Conservation (phyloP, 106 monocot species). For the Dendrobium huoshanense region DNA sequence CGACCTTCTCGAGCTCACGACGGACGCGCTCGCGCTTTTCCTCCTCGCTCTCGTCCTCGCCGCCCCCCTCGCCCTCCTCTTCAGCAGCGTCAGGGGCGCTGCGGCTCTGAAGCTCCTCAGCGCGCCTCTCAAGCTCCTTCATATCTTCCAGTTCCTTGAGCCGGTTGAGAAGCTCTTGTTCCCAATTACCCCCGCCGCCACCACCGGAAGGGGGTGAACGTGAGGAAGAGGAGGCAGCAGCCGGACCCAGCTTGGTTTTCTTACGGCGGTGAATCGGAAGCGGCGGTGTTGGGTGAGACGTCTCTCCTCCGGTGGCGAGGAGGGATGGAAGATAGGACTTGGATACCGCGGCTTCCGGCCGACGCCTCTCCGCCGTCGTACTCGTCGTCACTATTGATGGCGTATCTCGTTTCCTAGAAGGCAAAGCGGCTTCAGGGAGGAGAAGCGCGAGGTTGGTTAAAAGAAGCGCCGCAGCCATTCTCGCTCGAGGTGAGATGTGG, state of each 20-base stretch:
- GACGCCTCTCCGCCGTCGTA: neutral
- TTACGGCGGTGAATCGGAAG: neutral
- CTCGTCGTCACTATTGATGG: neutral
- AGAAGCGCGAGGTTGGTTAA: constrained; percentile 24
- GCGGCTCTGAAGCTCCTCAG: constrained; percentile 55
- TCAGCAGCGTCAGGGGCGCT: constrained; percentile 12
- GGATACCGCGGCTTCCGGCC: neutral
- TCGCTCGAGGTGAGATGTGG: no score
- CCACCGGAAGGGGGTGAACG: constrained; percentile 1
- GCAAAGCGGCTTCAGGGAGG: neutral
- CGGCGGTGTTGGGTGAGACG: neutral
- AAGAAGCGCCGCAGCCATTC: constrained; percentile 25
- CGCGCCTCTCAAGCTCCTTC: constrained; percentile 66
- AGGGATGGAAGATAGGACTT: neutral
- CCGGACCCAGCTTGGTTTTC: constrained; percentile 6
- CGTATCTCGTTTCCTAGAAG: constrained; percentile 4
- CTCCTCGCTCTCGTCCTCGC: constrained; percentile 43
- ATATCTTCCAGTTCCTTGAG: constrained; percentile 78
- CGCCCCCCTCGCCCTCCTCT: constrained; percentile 11
- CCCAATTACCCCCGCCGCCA: constrained; percentile 30
- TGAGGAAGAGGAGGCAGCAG: neutral
- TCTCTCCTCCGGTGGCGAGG: neutral
- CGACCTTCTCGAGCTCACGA: constrained; percentile 78
- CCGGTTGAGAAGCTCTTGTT: constrained; percentile 40
- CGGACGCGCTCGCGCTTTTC: constrained; percentile 66